These are phyloP conservation scores for Rhizopus sp. DNA, from an alignment of 371 early-diverging fungal genomes.

Conservation along the genomic window DNA sequence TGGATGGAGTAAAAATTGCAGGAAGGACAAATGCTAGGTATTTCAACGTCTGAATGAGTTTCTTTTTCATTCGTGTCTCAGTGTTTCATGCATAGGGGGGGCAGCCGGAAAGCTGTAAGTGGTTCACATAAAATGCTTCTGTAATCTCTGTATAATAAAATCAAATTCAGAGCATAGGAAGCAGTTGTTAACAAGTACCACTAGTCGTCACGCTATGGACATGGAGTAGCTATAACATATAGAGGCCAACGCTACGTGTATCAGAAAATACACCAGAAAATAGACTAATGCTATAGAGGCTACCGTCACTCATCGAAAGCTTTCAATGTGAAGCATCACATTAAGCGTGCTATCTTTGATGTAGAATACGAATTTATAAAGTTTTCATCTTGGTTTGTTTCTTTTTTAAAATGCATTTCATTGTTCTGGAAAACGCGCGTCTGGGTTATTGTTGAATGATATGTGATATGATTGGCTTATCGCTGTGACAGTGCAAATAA, in stretches of 20 bases:
- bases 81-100: no score
- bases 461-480: neutral
- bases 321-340: no score
- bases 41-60: neutral
- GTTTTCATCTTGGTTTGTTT: no score
- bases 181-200: conserved; percentile 6
- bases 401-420: no score
- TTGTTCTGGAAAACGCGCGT: neutral
- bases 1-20: neutral
- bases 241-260: no score
- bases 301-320: no score
- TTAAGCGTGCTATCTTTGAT: no score
- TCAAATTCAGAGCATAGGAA: neutral
- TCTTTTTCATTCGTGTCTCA: neutral
- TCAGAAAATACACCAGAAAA: no score
- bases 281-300: no score
- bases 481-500: conserved; percentile 12
- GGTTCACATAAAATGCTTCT: neutral
- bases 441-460: neutral
- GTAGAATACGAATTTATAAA: no score
- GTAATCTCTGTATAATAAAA: neutral
- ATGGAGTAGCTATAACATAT: conserved; percentile 1
- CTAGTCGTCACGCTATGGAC: conserved; percentile 1
- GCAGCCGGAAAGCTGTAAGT: no score
- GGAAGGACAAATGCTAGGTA: neutral